phyloP scores from a whole-genome alignment of 2,329 filamentous ascomycete species.

The Arthroderma uncinatum region DNA sequence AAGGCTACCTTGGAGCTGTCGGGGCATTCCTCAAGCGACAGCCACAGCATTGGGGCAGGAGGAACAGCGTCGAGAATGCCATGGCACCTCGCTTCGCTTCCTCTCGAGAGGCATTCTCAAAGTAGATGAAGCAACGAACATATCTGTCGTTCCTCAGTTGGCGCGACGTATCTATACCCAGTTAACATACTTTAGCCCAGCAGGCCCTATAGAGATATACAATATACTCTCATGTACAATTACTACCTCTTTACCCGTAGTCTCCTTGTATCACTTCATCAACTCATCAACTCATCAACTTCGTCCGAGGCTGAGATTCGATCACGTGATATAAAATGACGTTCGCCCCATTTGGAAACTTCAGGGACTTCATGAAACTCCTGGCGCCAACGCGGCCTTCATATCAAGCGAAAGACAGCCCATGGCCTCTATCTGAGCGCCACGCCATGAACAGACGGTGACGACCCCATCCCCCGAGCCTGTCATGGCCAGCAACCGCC shows the following conservation, averaged over 20 bases:
- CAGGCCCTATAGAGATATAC: background rate
- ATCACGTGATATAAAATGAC: background rate
- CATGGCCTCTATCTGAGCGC: background rate
- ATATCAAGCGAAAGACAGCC: background rate
- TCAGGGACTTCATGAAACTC: background rate
- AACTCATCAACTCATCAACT: background rate
- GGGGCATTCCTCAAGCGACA: constrained; percentile 89
- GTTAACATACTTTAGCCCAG: background rate
- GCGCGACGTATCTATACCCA: background rate
- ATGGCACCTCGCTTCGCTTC: constrained; percentile 19
- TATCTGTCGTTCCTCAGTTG: background rate
- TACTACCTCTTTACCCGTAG: background rate
- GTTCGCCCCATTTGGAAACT: background rate
- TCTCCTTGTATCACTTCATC: background rate
- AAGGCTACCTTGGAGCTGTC: constrained; percentile 88
- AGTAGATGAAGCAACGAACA: background rate
- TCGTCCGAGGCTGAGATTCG: background rate
- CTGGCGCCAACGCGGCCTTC: background rate
- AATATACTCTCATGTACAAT: background rate
- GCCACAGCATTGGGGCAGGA: constrained; percentile 79
- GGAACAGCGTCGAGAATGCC: constrained; percentile 59
- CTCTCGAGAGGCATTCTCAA: background rate
- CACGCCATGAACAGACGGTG: constrained; percentile 8
- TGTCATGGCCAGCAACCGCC: constrained; percentile 19
- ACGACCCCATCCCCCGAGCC: background rate